Evolutionary conservation across 2,329 filamentous ascomycete species (phyloP), one percentile per base, ranked within the genome.

Genomic region (Xylaria sp.): DNA sequence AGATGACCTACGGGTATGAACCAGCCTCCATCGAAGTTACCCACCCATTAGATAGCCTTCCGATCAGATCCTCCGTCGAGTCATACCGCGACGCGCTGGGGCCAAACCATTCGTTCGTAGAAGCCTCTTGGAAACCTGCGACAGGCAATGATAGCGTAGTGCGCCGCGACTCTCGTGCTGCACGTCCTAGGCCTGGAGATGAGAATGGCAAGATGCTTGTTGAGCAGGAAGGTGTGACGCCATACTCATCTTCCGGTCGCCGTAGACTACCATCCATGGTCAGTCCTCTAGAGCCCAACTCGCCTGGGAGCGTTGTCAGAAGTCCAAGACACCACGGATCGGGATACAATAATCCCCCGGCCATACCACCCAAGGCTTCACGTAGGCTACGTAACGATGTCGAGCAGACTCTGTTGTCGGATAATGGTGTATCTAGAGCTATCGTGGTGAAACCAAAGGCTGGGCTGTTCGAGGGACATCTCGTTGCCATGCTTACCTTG

Each of bases 381-480:
- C 77, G 73, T 56, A 74, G 72, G 65, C 67, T 73, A 56, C 72
- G 76, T 54, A 72, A 74, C 58, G 77, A 81, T 51, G 77, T 80
- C 20, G 83, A 85, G 69, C 75, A 81, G 57, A 77, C 83, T 13
- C 75, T 86, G 1, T 79, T 76, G 41, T 79, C 80, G 20, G 82
- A 81, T 34, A 79, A 77, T 28, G 78, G 80, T 23, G 80, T 87
- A 15, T 80, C 78, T 32, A 80, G 78, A 68, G 81, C 82, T 15
- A 82, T 80, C 51, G 76, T 86, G 15, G 78, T 87, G 25, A 81
- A 78, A 37, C 85, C 85, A 20, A 83, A 81, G 66, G 85, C 85
- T 10, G 85, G 85, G 9, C 80, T 83, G 15, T 83, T 87, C 56
- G 85, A 87, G 70, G 84, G 82, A 15, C 84, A 84, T 69, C 76